A percentile compares a stretch with the other conserved stretches of the same genome.
These are phyloP conservation scores for Calocera viscosa DNA, from an alignment of 768 basidiomycete genomes.

Conservation along the genomic window DNA sequence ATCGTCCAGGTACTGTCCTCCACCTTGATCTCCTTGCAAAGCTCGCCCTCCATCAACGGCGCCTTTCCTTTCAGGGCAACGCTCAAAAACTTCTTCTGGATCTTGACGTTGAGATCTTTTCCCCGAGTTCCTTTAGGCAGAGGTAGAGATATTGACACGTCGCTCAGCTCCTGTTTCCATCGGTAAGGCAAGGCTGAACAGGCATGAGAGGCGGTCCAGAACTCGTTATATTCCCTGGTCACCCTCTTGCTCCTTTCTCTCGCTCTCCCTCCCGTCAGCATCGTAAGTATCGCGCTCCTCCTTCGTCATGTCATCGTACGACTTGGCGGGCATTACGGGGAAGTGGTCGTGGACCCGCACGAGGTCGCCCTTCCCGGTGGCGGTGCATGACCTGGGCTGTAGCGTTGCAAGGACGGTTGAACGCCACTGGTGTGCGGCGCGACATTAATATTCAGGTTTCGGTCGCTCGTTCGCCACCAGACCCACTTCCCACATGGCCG, in stretches of 20 bases:
- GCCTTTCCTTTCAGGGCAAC: slow-evolving; percentile 78
- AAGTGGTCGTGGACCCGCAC: background rate
- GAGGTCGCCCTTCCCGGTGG: too few relatives aligned
- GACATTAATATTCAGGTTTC: too few relatives aligned
- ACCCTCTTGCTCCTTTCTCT: slow-evolving; percentile 77
- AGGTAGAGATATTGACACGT: slow-evolving; percentile 70
- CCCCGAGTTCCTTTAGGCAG: slow-evolving; percentile 80
- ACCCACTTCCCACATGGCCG: background rate
- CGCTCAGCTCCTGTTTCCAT: slow-evolving; percentile 83
- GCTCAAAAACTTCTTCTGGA: slow-evolving; percentile 72
- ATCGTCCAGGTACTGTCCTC: slow-evolving; percentile 97
- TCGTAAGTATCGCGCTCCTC: slow-evolving; percentile 68
- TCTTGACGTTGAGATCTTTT: slow-evolving; percentile 55
- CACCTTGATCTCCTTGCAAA: slow-evolving; percentile 86
- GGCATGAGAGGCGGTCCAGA: background rate
- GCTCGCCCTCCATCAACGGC: slow-evolving; percentile 73
- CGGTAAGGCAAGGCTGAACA: slow-evolving; percentile 69
- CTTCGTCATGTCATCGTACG: slow-evolving; percentile 62
- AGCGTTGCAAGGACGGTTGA: too few relatives aligned
- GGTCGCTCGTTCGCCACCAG: too few relatives aligned
- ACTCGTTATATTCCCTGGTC: slow-evolving; percentile 21
- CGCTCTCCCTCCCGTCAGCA: slow-evolving; percentile 51
- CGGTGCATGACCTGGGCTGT: too few relatives aligned
- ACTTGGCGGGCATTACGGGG: slow-evolving; percentile 9
- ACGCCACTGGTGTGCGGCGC: too few relatives aligned